Evolutionary conservation across 2,329 filamentous ascomycete genomes (phyloP).

Genomic region (Aureobasidium sp.): DNA sequence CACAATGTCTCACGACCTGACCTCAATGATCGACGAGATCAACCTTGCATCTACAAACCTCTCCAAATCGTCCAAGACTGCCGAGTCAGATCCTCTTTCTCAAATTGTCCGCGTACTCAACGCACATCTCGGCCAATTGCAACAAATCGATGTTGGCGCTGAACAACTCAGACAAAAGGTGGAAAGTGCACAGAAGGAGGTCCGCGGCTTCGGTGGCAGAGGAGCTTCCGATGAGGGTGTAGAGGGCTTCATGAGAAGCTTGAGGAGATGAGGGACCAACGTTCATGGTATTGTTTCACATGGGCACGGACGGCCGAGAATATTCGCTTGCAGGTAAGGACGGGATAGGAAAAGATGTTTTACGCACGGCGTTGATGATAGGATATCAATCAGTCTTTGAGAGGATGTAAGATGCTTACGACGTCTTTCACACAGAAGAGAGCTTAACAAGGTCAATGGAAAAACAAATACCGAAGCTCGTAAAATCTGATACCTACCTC

Average conservation of each 20-base stretch:
- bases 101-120: slow-evolving; percentile 96
- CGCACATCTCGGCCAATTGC: slow-evolving; percentile 81
- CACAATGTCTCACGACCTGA: slow-evolving; percentile 86
- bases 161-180: slow-evolving; percentile 77
- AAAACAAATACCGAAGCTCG: neutral
- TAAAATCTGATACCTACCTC: no score
- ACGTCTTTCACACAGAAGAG: neutral
- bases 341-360: neutral
- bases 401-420: neutral
- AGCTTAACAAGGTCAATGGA: neutral
- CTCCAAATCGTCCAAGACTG: slow-evolving; percentile 71
- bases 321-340: neutral
- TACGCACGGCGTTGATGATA: slow-evolving; percentile 4
- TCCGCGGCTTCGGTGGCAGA: slow-evolving; percentile 49
- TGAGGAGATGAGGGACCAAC: neutral
- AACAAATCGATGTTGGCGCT: slow-evolving; percentile 86
- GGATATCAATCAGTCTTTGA: neutral
- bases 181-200: slow-evolving; percentile 69
- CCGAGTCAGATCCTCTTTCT: slow-evolving; percentile 57
- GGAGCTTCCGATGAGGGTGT: slow-evolving; percentile 57
- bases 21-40: slow-evolving; percentile 97
- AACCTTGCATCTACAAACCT: slow-evolving; percentile 86
- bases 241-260: slow-evolving; percentile 87
- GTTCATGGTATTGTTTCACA: neutral
- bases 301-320: neutral